Conservation (phyloP, 306 rosid genomes). For the Vachellia pachyceras region DNA sequence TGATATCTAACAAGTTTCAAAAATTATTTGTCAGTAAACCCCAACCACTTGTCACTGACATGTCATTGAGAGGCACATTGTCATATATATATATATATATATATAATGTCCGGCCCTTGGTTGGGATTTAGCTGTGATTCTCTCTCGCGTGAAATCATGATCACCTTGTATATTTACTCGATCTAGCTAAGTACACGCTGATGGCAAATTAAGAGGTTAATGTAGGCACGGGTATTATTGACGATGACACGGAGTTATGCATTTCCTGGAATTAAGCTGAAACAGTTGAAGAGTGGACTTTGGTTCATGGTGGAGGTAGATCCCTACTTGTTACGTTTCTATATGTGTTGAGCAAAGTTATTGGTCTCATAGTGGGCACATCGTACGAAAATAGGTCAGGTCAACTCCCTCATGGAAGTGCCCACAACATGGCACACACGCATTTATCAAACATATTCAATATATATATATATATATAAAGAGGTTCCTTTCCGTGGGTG, state of each 20-base stretch:
- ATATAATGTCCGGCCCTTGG: too few relatives aligned
- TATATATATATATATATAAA: neutral
- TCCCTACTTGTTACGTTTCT: constrained; percentile 37
- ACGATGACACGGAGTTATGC: neutral
- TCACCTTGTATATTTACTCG: too few relatives aligned
- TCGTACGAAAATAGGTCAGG: constrained; percentile 24
- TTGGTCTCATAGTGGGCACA: constrained; percentile 13
- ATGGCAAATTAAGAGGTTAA: too few relatives aligned
- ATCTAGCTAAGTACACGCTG: too few relatives aligned
- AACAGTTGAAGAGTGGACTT: constrained; percentile 38
- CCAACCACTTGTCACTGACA: too few relatives aligned
- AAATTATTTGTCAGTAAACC: too few relatives aligned
- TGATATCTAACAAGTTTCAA: too few relatives aligned
- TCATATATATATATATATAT: too few relatives aligned
- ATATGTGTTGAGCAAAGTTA: constrained; percentile 26
- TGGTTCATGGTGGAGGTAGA: constrained; percentile 37
- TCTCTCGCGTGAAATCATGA: too few relatives aligned
- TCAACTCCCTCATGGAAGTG: constrained; percentile 49
- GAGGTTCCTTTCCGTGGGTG: constrained; percentile 39
- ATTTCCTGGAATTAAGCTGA: constrained; percentile 7
- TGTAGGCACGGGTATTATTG: neutral
- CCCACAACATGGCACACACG: constrained; percentile 47
- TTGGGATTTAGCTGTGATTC: too few relatives aligned
- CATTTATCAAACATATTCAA: neutral
- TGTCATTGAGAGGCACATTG: too few relatives aligned